Evolutionary conservation across 2,329 filamentous ascomycete species (phyloP).

Genomic region (Simplicillium sp.): DNA sequence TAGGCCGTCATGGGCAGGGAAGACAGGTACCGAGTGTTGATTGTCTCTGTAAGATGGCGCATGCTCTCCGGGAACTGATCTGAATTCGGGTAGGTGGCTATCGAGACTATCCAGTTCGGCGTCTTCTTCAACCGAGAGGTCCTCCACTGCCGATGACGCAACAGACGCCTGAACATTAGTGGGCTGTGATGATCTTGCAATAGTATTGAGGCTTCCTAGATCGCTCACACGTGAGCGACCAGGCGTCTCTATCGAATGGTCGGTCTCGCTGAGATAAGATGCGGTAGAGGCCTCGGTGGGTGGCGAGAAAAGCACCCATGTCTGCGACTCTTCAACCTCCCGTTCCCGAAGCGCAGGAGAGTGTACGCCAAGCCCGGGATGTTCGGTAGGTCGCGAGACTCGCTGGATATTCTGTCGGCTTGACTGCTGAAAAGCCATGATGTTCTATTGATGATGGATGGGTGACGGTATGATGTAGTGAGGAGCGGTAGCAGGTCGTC

Average conservation of each 20-base stretch:
- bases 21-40: constrained; percentile 52
- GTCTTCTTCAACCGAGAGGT: constrained; percentile 48
- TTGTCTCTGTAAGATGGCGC: constrained; percentile 13
- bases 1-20: constrained; percentile 88
- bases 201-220: constrained; percentile 67
- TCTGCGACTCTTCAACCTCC: constrained; percentile 62
- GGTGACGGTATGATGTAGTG: background rate
- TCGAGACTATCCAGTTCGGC: constrained; percentile 87
- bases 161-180: constrained; percentile 31
- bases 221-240: constrained; percentile 70
- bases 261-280: constrained; percentile 59
- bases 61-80: constrained; percentile 41
- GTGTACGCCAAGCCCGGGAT: constrained; percentile 16
- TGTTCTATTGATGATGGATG: background rate
- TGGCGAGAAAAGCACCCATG: constrained; percentile 94
- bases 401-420: constrained; percentile 43
- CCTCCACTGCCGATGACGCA: constrained; percentile 25
- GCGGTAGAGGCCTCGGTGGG: constrained; percentile 53
- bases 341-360: constrained; percentile 21
- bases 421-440: constrained; percentile 53
- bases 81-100: constrained; percentile 82
- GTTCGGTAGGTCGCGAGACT: constrained; percentile 30
- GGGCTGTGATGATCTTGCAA: constrained; percentile 48
- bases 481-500: background rate
- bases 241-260: constrained; percentile 53